Evolutionary conservation across 164 flowering plant genomes (phyloP).

Genomic region (Aristolochia contorta): DNA sequence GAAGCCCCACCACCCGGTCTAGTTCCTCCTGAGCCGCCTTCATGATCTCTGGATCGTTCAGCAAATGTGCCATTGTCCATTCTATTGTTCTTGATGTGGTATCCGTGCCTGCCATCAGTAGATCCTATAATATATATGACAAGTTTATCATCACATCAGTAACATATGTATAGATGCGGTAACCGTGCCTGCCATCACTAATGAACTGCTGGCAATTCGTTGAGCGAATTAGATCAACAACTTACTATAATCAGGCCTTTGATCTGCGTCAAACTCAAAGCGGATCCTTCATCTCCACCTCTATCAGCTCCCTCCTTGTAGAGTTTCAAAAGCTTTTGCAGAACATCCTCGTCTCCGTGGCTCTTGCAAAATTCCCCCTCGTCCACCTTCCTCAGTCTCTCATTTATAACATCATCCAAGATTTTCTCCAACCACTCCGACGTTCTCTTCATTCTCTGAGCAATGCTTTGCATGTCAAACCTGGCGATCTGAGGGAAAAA

Average conservation of each 20-base stretch:
- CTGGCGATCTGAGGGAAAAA: slow-evolving; percentile 20
- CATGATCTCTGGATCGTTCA: slow-evolving; percentile 21
- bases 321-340: slow-evolving; percentile 32
- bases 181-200: too few relatives aligned
- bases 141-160: too few relatives aligned
- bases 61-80: slow-evolving; percentile 28
- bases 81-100: slow-evolving; percentile 18
- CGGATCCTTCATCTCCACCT: too few relatives aligned
- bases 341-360: slow-evolving; percentile 13
- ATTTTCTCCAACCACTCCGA: slow-evolving; percentile 3
- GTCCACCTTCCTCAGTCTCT: slow-evolving; percentile 7
- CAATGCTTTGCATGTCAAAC: slow-evolving; percentile 25
- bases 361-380: too few relatives aligned
- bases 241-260: slow-evolving; percentile 35
- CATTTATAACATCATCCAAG: slow-evolving; percentile 14
- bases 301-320: slow-evolving; percentile 22
- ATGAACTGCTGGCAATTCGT: too few relatives aligned
- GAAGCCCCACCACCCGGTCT: slow-evolving; percentile 9
- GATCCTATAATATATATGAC: slow-evolving; percentile 20
- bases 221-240: too few relatives aligned
- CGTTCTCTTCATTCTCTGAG: slow-evolving; percentile 5
- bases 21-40: slow-evolving; percentile 23
- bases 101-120: slow-evolving; percentile 26
- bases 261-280: slow-evolving; percentile 28
- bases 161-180: too few relatives aligned